Evolutionary conservation across 176 grass and related monocot species (phyloP).

Genomic region (Ampelocalamus luodianensis): DNA sequence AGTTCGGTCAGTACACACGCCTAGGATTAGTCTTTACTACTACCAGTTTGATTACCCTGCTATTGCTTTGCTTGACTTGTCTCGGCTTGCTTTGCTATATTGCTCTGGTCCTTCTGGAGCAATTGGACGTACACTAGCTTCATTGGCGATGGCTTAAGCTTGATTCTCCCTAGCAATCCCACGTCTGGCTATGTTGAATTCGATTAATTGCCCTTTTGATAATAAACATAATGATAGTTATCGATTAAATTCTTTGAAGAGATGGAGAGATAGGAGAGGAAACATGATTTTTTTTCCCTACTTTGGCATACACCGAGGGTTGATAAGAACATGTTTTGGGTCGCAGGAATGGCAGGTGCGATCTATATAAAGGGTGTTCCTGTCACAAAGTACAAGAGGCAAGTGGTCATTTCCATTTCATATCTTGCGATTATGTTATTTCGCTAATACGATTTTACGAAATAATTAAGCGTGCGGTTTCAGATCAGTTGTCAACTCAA

Average conservation of each 20-base stretch:
- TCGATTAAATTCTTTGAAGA: neutral
- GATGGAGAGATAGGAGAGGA: neutral
- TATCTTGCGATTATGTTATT: neutral
- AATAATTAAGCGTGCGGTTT: neutral
- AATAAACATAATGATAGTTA: neutral
- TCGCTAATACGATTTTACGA: neutral
- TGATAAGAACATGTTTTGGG: constrained; percentile 18
- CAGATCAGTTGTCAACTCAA: constrained; percentile 67
- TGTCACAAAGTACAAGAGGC: constrained; percentile 89
- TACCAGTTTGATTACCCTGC: neutral
- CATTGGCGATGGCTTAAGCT: too few relatives aligned
- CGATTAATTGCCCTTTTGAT: neutral
- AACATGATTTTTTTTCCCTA: neutral
- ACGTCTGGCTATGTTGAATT: neutral
- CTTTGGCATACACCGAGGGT: neutral
- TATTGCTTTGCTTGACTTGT: neutral
- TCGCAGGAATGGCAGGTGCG: constrained; percentile 79
- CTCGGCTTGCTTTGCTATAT: neutral
- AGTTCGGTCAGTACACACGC: constrained; percentile 67
- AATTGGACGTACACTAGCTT: neutral
- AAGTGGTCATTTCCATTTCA: neutral
- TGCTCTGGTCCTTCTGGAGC: neutral
- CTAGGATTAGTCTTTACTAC: neutral
- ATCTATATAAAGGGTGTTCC: constrained; percentile 85
- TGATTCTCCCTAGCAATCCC: neutral